Evolutionary conservation across 345 rosid genomes (phyloP).

Genomic region (Brassica nigra): DNA sequence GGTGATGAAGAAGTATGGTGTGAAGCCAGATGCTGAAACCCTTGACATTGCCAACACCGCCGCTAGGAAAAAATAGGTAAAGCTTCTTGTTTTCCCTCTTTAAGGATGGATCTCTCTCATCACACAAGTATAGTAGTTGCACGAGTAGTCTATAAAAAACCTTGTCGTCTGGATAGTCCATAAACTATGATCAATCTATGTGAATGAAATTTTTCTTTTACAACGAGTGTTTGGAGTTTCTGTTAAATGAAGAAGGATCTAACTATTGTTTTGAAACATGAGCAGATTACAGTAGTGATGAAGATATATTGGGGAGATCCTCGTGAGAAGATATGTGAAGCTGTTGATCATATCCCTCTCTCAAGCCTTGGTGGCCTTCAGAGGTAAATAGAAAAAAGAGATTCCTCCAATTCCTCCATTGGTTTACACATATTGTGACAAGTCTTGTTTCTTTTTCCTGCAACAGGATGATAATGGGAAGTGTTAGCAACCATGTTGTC

Average conservation of each 20-base stretch:
- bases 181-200: not conserved
- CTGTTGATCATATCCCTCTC: constrained; percentile 70
- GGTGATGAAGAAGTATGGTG: constrained; percentile 73
- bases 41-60: constrained; percentile 65
- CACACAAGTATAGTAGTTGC: not conserved
- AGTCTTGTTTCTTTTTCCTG: too few relatives aligned
- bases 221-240: not conserved
- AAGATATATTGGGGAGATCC: constrained; percentile 90
- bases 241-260: not conserved
- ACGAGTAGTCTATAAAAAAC: not conserved
- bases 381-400: constrained; percentile 44
- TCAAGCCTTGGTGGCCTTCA: constrained; percentile 72
- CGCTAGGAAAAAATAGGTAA: constrained; percentile 63
- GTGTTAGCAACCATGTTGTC: constrained; percentile 83
- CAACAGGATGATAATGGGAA: constrained; percentile 66
- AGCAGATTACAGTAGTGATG: constrained; percentile 51
- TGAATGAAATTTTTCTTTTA: not conserved
- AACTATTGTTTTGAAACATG: constrained; percentile 20
- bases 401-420: not conserved
- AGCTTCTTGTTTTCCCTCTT: not conserved
- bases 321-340: constrained; percentile 82
- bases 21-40: constrained; percentile 70
- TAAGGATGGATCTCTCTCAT: not conserved
- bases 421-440: not conserved
- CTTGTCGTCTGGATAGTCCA: not conserved